Base-by-base conservation (phyloP, 495 filamentous ascomycete genomes). In the Amphirosellinia nigrospora region DNA sequence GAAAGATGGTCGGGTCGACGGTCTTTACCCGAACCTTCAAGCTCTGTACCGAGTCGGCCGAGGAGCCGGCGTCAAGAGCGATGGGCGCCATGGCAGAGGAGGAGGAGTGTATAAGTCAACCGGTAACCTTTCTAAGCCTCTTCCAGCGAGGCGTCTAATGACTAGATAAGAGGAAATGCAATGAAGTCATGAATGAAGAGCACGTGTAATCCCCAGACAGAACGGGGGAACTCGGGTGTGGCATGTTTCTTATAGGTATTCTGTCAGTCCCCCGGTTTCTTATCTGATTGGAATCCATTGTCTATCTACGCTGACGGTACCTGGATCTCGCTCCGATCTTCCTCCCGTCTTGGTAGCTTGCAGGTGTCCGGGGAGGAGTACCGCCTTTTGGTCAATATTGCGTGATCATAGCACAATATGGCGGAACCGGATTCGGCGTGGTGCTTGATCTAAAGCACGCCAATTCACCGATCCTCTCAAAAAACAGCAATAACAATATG, bases 1-100 rank as follows among this genome's bases (percentile, higher is more conserved):
- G 87, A 61, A 89, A 89, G 71, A 84, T 78, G 39, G 70, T 46
- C 21, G 52, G 30, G 43, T 76, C 46, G 48, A 68, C 69, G 39
- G 70, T 64, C 45, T 74, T 78, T 23, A 66, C 71, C 19, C 60
- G 62, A 21, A 69, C 67, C 50, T 78, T 78, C 9, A 73, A 48
- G 60, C 71, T 60, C 53, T 73, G 72, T 26, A 76, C 68, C 9
- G 62, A 46, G 60, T 76, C 76, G 41, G 64, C 69, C 34, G 56
- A 56, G 8, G 46, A 52, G 45, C 46, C 56, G 66, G 45, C 30
- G 64, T 74, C 71, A 60, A 78, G 53, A 30, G 76, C 76, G 43
- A 56, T 64, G 38, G 76, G 76, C 68, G 76, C 76, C 76, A 78
- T 78, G 50, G 56, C n/a, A n/a, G n/a, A n/a, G n/a, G n/a, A n/a